Evolutionary conservation across 176 grass and related monocot species (phyloP), one percentile per base, ranked within the genome.

Genomic region (Oropetium thomaeum): DNA sequence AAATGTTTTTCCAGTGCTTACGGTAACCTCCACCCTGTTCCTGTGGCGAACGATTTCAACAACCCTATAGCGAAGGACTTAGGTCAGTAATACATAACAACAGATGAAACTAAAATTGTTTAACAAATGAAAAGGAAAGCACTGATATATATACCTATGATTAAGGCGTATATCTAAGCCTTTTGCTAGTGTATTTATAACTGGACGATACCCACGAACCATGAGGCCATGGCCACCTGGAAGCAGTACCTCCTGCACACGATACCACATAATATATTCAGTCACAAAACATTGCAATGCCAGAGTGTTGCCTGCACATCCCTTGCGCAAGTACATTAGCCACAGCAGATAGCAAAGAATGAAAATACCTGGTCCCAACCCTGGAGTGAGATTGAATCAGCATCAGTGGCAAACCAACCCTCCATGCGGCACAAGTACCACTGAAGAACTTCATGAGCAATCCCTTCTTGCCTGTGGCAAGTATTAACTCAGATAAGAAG

Each of bases 371-470:
- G 70, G 77, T 99, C 96, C 96, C 96, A 99, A 7, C 85, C 79
- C 77, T 90, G 88, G 25, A 95, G 64, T 8, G 96, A 99, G 32
- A 99, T 99, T 37, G 84, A 87, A 62, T 95, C 91, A 10, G 96
- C 89, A 31, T 99, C 96, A 75, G 89, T 90, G 59, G 96, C 96
- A 90, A 94, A 99, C 96, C 96, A 99, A 68, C 96, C 96, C 79
- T 99, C 96, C 89, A 99, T 94, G 43, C 96, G 89, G 52, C 96
- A 99, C 69, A 99, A 55, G 78, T 99, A 99, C 96, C 91, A 99
- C 65, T 95, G 96, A 37, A 99, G 82, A 59, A 99, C 91, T 71
- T 98, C 87, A 79, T 90, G 66, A n/a, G 89, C 82, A 84, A 95
- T 79, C 58, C 96, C 96, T 84, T 98, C 89, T 86, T 88, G 96